Evolutionary conservation across 805 yeast genomes (phyloP), one percentile per base, ranked within the genome.

Genomic region (Nakazawaea molendinolei): DNA sequence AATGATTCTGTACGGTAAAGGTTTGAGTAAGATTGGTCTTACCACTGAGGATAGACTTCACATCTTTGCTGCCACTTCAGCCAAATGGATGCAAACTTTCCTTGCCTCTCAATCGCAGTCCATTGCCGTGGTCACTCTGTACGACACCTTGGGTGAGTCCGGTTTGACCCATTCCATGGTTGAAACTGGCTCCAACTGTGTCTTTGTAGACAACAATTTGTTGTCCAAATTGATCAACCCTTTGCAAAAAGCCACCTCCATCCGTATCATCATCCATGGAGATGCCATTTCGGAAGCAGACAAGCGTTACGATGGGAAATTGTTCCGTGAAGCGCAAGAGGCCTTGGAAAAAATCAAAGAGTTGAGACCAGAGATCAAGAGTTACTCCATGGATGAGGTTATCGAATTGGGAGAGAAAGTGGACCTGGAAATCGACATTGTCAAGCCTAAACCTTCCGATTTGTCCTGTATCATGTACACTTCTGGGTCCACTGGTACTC

Each of bases 41-140:
- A 50, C 61, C 44, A 86, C 94, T 14, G 61, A 60, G 22, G 79
- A 79, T 46, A 75, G 73, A 47, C 55, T 90, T 48, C 96, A 87
- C 58, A 71, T 90, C 37, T 92, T 79, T 61, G 96, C 96, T 18
- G 60, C 84, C 15, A 92, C 98, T 10, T 83, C 95, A 12, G 80
- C 75, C 39, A 76, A 76, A 53, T 90, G 97, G 97, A 74, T 90
- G 86, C 83, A 85, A 62, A 73, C 85, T 22, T 90, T 77, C 45
- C 58, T 86, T 41, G 95, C 89, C 12, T 71, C 86, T 36, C 74
- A 76, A 49, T 66, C 87, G 35, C 96, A 86, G 60, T 62, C 72
- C 33, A 79, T 92, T 42, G 84, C 97, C 17, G 71, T 83, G 39
- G 97, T 87, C 27, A 92, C 98, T 12, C 97, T 98, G 25, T 92